Conservation (phyloP, 768 basidiomycete species). For the Gloeophyllum trabeum region DNA sequence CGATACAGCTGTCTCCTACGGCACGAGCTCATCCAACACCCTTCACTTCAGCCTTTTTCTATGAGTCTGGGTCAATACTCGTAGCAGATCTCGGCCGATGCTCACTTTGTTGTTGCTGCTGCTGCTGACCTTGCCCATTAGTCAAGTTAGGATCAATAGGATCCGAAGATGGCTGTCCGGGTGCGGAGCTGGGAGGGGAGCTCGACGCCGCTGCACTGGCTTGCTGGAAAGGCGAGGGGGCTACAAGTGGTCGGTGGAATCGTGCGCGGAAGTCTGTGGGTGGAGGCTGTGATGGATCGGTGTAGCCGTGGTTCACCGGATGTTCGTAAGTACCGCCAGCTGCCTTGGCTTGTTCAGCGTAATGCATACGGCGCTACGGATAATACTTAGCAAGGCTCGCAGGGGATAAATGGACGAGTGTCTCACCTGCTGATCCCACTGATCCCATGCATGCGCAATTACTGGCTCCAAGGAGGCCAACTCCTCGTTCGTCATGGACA, state of each 20-base stretch:
- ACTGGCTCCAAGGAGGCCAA: slow-evolving; percentile 68
- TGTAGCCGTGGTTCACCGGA: slow-evolving; percentile 11
- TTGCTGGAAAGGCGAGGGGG: slow-evolving; percentile 45
- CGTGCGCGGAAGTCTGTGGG: slow-evolving; percentile 53
- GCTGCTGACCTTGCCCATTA: slow-evolving; percentile 2
- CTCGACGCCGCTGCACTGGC: slow-evolving; percentile 8
- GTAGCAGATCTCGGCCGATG: too few relatives aligned
- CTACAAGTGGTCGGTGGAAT: slow-evolving; percentile 49
- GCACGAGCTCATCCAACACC: too few relatives aligned
- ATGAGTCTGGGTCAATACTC: too few relatives aligned
- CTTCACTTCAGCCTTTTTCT: too few relatives aligned
- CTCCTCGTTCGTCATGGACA: slow-evolving; percentile 72
- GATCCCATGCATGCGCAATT: slow-evolving; percentile 78
- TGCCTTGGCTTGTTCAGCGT: slow-evolving; percentile 18
- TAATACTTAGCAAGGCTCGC: too few relatives aligned
- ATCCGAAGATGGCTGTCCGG: slow-evolving; percentile 5
- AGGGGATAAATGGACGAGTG: slow-evolving; percentile 1
- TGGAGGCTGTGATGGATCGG: slow-evolving; percentile 10
- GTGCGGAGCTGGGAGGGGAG: slow-evolving; percentile 5
- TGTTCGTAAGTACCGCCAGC: slow-evolving; percentile 18
- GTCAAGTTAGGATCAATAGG: slow-evolving; percentile 13
- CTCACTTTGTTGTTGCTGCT: not conserved
- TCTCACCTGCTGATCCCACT: slow-evolving; percentile 72
- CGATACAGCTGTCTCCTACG: too few relatives aligned
- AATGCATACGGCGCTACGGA: slow-evolving; percentile 34